Percentiles rank a stretch among this genome's conserved stretches.
Evolutionary conservation across 1,139 yeast species (phyloP).

Genomic region (Kodamaea derodonti): DNA sequence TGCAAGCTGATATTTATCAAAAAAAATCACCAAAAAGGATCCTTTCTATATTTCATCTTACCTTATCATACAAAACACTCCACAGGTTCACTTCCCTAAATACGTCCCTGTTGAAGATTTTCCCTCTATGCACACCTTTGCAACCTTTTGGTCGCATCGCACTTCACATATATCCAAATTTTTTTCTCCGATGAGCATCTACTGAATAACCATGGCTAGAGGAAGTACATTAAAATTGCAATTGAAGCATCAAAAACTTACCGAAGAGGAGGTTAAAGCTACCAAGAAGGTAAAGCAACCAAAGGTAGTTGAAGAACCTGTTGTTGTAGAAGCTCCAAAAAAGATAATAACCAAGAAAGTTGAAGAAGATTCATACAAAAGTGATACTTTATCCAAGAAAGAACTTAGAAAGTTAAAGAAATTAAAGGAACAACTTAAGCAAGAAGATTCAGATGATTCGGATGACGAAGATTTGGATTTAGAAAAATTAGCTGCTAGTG

Average conservation of each 20-base stretch:
- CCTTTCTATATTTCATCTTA: too few species aligned
- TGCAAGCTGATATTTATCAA: too few species aligned
- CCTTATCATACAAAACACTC: too few species aligned
- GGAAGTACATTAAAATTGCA: conserved; percentile 30
- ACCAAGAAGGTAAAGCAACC: conserved; percentile 8
- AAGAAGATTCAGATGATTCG: conserved; percentile 25
- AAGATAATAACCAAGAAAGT: conserved; percentile 1
- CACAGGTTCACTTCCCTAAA: too few species aligned
- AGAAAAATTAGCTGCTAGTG: conserved; percentile 55
- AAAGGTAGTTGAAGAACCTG: conserved; percentile 3
- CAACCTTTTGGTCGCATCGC: too few species aligned
- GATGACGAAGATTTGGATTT: conserved; percentile 43
- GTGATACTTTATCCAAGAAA: conserved; percentile 53
- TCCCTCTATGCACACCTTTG: too few species aligned
- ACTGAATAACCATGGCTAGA: conserved; percentile 5
- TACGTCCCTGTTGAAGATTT: too few species aligned
- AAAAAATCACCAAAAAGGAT: too few species aligned
- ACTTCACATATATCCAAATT: background rate
- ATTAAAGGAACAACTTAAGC: conserved; percentile 19
- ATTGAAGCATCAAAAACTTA: conserved; percentile 29
- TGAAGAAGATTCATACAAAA: conserved; percentile 28
- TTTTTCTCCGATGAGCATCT: conserved; percentile 8
- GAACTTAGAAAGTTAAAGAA: conserved; percentile 64
- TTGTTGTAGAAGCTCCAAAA: conserved; percentile 3
- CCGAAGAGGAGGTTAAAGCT: conserved; percentile 21